Base-by-base conservation (phyloP, 441 rosid genomes). In the Eruca vesicaria region DNA sequence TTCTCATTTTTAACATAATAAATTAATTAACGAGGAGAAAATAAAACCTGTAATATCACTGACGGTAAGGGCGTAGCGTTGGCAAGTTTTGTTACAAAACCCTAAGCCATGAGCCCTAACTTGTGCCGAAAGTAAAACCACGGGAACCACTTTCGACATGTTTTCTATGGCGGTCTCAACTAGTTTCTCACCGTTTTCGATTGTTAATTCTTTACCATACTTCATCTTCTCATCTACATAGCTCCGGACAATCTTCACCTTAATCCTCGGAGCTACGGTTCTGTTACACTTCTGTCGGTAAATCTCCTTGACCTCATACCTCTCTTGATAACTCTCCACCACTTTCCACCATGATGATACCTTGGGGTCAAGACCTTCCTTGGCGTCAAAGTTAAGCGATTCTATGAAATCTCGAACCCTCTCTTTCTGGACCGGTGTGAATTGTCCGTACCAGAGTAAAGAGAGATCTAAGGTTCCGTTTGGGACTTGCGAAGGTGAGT, bases 321-420 rank as follows among this genome's bases (percentile, higher is more conserved):
- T 65, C 28, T 26, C 50, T 72, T 82, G 89, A 77, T 83, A 92
- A 74, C 84, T 80, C 84, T 85, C 92, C 8, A 90, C 82, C 14
- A 86, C 61, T 2, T 59, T 36, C 97, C 97, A 92, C 95, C 96
- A 92, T 0, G 77, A 12, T 0, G 85, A 73, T 28, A 90, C 92
- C 16, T 82, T 83, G 0, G 92, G 92, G 18, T 81, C 69, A 19
- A 72, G 61, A 66, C 78, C 78, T 59, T 72, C 68, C 16, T 59
- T 71, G 20, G 14, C 78, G 14, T 78, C 68, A 50, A 19, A 58
- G 70, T 87, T 83, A 9, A 92, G 80, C 12, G 93, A 85, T 21
- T 83, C 71, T 71, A 92, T 61, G 73, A 92, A 92, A 67, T 73
- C 63, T 0, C 74, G 68, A 7, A 92, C 75, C 26, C 79, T 57